Evolutionary conservation across 2,329 filamentous ascomycete genomes (phyloP).

Genomic region (Stagonosporopsis rhizophila): DNA sequence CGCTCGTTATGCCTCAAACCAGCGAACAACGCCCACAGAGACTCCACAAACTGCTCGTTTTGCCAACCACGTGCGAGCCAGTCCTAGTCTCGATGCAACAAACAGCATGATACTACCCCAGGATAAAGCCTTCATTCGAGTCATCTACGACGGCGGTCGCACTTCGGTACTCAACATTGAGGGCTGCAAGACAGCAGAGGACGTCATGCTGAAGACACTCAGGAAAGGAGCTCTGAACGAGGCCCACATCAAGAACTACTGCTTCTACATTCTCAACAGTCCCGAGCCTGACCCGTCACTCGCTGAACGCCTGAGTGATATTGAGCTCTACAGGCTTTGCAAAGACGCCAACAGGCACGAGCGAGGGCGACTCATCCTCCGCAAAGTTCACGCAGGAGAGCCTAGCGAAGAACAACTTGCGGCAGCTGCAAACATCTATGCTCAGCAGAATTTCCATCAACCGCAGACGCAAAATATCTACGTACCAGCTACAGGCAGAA

Average conservation of each 20-base stretch:
- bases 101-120: conserved; percentile 81
- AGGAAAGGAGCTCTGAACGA: conserved; percentile 88
- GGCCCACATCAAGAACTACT: conserved; percentile 92
- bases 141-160: conserved; percentile 89
- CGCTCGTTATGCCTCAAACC: conserved; percentile 50
- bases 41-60: conserved; percentile 67
- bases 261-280: conserved; percentile 91
- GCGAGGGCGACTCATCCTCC: conserved; percentile 85
- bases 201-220: conserved; percentile 88
- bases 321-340: conserved; percentile 88
- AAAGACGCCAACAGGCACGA: conserved; percentile 85
- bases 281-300: conserved; percentile 81
- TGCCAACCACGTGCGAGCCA: conserved; percentile 75
- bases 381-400: conserved; percentile 90
- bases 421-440: conserved; percentile 84
- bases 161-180: conserved; percentile 95
- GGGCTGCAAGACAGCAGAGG: conserved; percentile 88
- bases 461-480: conserved; percentile 60
- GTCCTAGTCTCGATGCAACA: conserved; percentile 80
- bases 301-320: conserved; percentile 83
- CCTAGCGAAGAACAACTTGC: conserved; percentile 87
- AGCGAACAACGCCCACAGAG: conserved; percentile 66
- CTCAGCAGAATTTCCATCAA: conserved; percentile 79
- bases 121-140: conserved; percentile 87
- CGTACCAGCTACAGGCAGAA: conserved; percentile 73